Percentiles rank a stretch among this genome's conserved stretches.
Conservation (phyloP, 1,284 basidiomycete genomes). For the Microbotryomycetes sp. region DNA sequence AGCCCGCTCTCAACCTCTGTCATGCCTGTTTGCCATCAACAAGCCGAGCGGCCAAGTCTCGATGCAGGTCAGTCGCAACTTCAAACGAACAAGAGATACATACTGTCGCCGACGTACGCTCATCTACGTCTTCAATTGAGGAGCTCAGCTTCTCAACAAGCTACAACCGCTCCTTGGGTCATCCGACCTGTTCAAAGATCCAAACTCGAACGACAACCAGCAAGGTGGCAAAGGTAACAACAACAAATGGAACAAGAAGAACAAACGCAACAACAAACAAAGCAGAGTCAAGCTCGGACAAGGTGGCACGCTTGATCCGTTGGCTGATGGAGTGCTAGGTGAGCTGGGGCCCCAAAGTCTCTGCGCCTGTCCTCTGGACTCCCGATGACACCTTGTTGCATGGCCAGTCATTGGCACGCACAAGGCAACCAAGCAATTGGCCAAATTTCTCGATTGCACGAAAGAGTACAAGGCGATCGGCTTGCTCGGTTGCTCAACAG, state of each 20-base stretch:
- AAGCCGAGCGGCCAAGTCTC: constrained; percentile 85
- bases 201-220: background rate
- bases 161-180: constrained; percentile 71
- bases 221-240: constrained; percentile 2
- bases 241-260: constrained; percentile 29
- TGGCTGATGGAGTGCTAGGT: constrained; percentile 91
- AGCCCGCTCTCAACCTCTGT: constrained; percentile 13
- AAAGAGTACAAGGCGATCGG: constrained; percentile 94
- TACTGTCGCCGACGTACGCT: background rate
- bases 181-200: constrained; percentile 71
- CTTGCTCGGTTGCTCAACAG: constrained; percentile 87
- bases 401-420: constrained; percentile 77
- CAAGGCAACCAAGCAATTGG: constrained; percentile 81
- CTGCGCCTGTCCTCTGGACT: background rate
- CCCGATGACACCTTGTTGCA: background rate
- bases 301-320: constrained; percentile 90
- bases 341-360: constrained; percentile 32
- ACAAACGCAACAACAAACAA: constrained; percentile 22
- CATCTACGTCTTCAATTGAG: background rate
- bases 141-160: constrained; percentile 63
- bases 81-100: background rate
- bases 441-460: constrained; percentile 77
- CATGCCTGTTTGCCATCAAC: constrained; percentile 67
- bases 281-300: constrained; percentile 72
- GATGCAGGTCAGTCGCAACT: constrained; percentile 52